Evolutionary conservation across 495 filamentous ascomycete species (phyloP), one percentile per base, ranked within the genome.

Genomic region (Aspergillus diversus): DNA sequence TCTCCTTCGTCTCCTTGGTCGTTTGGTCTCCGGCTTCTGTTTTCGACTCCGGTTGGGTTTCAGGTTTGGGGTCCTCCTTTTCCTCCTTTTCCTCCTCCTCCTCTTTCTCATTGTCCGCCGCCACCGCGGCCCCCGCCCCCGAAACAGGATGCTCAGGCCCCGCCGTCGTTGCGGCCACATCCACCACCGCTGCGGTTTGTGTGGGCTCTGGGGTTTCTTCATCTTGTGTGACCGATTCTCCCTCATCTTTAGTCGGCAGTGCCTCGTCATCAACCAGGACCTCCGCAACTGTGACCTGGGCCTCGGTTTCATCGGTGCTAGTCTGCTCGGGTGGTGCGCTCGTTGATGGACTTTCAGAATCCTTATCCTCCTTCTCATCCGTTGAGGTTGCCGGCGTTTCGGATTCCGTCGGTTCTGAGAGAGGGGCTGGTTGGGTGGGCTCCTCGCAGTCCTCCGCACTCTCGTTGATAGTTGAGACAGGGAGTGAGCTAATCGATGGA

Each of bases 401-500:
- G 11, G 55, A 7, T 33, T 64, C 61, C 49, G 55, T 13, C 33
- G 49, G 13, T 7, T 43, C 55, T 15, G 57, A 55, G 17, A 32
- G 33, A 5, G 55, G 37, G 13, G 50, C 43, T n/a, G 50, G 34
- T 21, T 55, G 42, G 13, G 55, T 17, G 1, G 43, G 55, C 32
- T 69, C 57, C 9, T 82, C 77, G 39, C 85, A 79, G 59, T 93
- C 90, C 67, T 93, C 90, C 31, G 87, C 83, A 33, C 86, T 84
- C 72, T 93, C 90, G 17, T 83, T 77, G 35, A 93, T 91, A 1
- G 89, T 90, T 3, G 84, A 84, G 33, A 92, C 86, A 4, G 51
- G 27, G 7, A 85, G 82, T 57, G 86, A 90, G n/a, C 88, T 89
- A n/a, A 85, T 87, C 17, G 89, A 91, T 27, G 90, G 89, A 69